Base-by-base conservation (phyloP, 108 stramenopile species). In the Pseudonitzschia multiseries region DNA sequence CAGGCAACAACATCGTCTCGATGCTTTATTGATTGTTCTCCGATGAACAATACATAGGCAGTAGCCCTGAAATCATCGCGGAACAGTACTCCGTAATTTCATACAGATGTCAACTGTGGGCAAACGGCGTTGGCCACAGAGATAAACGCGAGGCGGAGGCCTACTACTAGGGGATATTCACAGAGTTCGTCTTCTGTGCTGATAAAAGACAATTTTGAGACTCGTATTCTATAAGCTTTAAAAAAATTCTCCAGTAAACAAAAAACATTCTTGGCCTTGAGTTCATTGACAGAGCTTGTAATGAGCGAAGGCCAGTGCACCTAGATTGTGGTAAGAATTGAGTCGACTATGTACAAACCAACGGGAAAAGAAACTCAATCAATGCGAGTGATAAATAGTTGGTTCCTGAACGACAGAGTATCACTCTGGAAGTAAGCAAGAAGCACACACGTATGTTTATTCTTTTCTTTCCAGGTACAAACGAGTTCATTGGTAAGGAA, bases 11-110 rank as follows among this genome's bases (percentile, higher is more conserved):
- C 21, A 28, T 46, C 57, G 54, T 28, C 8, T 43, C 27, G 67
- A 68, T 27, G 59, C 68, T 59, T 43, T 68, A 4, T 68, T 36
- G 36, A 29, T 65, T 60, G 67, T 75, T 32, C 67, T 75, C n/a
- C 22, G 17, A 29, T 18, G 74, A 75, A 68, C 74, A 68, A 43
- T 32, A 53, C 2, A 28, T 27, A 48, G 46, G 46, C 12, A 48
- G 46, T 18, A 48, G 46, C 18, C 46, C 46, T 2, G 46, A 48
- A 48, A 48, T 14, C 17, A 48, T 48, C 18, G 46, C 46, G 1
- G 17, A 18, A 2, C 8, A 48, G 18, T 48, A 48, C 46, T 14
- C 46, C 13, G 2, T 18, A 2, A 48, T 48, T 14, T 48, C 46
- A 48, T 18, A 48, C 46, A 48, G 14, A 2, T 18, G 9, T 18